Evolutionary conservation across 257 asterid genomes (phyloP).

Genomic region (Solanum verrucosum): DNA sequence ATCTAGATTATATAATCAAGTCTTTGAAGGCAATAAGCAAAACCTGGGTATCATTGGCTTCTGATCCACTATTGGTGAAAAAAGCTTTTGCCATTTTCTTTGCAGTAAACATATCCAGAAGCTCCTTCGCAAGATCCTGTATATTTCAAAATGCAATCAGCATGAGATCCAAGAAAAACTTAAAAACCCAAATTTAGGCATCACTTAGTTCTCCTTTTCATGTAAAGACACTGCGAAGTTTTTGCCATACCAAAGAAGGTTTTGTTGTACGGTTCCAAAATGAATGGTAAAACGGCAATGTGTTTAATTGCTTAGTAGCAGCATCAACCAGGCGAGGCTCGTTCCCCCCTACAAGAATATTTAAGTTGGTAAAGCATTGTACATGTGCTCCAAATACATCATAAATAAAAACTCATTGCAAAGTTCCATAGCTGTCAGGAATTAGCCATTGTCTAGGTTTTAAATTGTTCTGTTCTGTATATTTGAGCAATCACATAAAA

Average conservation of each 20-base stretch:
- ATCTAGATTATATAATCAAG: background rate
- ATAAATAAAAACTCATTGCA: background rate
- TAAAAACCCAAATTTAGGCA: background rate
- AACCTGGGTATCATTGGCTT: conserved; percentile 97
- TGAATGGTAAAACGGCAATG: conserved; percentile 90
- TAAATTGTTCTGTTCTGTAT: background rate
- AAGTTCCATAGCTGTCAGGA: background rate
- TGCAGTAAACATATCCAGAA: conserved; percentile 67
- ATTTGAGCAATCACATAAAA: background rate
- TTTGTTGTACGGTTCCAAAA: conserved; percentile 96
- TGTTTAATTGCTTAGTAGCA: conserved; percentile 76
- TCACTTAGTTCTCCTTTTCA: background rate
- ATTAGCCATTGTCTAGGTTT: background rate
- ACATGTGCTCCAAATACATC: background rate
- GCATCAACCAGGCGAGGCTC: conserved; percentile 92
- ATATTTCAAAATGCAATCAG: conserved; percentile 4
- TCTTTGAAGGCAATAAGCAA: background rate
- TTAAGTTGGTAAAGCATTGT: background rate
- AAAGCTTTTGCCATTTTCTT: conserved; percentile 74
- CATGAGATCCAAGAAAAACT: background rate
- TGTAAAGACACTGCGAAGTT: background rate
- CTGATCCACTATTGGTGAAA: conserved; percentile 94
- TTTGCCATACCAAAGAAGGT: conserved; percentile 66
- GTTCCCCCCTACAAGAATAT: conserved; percentile 57
- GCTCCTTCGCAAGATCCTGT: conserved; percentile 86